Evolutionary conservation across 78 protist species (phyloP).

Genomic region (Polysphondylium violaceum): DNA sequence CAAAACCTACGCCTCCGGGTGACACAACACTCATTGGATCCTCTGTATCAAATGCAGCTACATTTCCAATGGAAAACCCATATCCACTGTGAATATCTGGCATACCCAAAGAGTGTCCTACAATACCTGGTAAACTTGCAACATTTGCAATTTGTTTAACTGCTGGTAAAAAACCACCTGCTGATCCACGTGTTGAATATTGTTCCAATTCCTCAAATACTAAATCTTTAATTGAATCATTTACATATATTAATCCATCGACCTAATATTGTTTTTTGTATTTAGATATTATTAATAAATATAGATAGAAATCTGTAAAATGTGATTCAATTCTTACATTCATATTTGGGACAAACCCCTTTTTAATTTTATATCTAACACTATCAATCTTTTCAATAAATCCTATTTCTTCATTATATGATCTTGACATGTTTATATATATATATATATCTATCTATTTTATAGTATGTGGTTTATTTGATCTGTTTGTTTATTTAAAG

Average conservation of each 20-base stretch:
- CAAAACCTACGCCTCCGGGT: slow-evolving; percentile 96
- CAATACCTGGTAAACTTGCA: slow-evolving; percentile 95
- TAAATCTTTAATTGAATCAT: slow-evolving; percentile 74
- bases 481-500: not conserved
- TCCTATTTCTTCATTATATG: slow-evolving; percentile 61
- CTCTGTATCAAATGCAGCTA: slow-evolving; percentile 96
- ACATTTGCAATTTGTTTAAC: slow-evolving; percentile 94
- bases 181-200: slow-evolving; percentile 5
- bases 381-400: slow-evolving; percentile 82
- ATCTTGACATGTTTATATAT: slow-evolving; percentile 16
- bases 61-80: slow-evolving; percentile 98
- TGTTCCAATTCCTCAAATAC: slow-evolving; percentile 91
- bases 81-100: slow-evolving; percentile 96
- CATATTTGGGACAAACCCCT: slow-evolving; percentile 94
- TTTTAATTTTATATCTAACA: slow-evolving; percentile 78
- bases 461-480: not conserved
- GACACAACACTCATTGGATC: slow-evolving; percentile 95
- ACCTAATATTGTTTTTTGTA: no score
- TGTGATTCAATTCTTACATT: no score
- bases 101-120: slow-evolving; percentile 91
- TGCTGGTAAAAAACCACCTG: slow-evolving; percentile 91
- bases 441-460: not conserved
- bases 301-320: not conserved
- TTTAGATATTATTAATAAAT: no score
- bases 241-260: slow-evolving; percentile 90